A percentile compares a stretch with the other conserved stretches of the same genome.
Evolutionary conservation across 345 rosid species (phyloP).

Genomic region (Turnera subulata): DNA sequence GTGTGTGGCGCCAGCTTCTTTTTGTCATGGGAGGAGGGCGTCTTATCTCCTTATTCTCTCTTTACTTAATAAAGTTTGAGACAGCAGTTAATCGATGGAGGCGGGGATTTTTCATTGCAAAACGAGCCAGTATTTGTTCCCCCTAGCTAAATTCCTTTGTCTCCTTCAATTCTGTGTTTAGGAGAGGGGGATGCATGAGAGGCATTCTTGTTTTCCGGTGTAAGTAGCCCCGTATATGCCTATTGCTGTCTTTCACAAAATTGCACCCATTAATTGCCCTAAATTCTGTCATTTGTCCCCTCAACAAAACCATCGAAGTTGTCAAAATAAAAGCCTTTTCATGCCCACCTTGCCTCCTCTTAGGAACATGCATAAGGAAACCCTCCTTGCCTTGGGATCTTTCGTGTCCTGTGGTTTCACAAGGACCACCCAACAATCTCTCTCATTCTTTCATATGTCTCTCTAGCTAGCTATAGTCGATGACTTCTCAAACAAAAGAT

Average conservation of each 20-base stretch:
- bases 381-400: conserved; percentile 31
- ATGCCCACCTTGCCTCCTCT: conserved; percentile 48
- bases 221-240: conserved; percentile 23
- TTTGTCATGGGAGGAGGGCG: too few species aligned
- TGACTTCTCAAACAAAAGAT: background rate
- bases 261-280: conserved; percentile 40
- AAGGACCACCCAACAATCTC: conserved; percentile 27
- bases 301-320: conserved; percentile 60
- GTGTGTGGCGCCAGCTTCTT: too few species aligned
- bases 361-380: conserved; percentile 13
- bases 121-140: conserved; percentile 15
- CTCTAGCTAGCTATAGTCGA: background rate
- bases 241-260: conserved; percentile 29
- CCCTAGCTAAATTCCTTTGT: conserved; percentile 40
- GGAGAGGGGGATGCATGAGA: conserved; percentile 19
- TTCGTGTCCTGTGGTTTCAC: conserved; percentile 30
- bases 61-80: too few species aligned
- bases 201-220: conserved; percentile 39
- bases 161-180: background rate
- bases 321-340: conserved; percentile 23
- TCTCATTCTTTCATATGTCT: background rate
- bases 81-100: too few species aligned
- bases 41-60: too few species aligned
- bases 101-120: too few species aligned
- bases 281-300: conserved; percentile 61